Evolutionary conservation across 2,329 filamentous ascomycete genomes (phyloP).

Genomic region (Sporothrix phasma): DNA sequence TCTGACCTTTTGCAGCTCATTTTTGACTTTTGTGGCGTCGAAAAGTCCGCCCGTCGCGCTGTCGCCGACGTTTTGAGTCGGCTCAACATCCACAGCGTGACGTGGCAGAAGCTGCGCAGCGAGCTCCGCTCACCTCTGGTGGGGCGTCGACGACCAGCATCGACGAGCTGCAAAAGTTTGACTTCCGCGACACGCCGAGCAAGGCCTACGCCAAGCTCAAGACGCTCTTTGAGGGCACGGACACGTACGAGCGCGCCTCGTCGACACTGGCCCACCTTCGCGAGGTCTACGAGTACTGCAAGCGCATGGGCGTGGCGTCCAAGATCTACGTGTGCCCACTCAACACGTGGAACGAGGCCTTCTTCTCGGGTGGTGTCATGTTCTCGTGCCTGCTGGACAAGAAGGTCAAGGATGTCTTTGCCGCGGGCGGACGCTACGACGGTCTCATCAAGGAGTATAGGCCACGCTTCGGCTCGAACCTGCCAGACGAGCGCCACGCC

Average conservation of each 20-base stretch:
- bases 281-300: slow-evolving; percentile 66
- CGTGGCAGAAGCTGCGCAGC: slow-evolving; percentile 72
- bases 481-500: slow-evolving; percentile 60
- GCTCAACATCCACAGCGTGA: slow-evolving; percentile 69
- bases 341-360: slow-evolving; percentile 81
- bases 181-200: slow-evolving; percentile 60
- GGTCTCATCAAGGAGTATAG: slow-evolving; percentile 75
- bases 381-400: slow-evolving; percentile 87
- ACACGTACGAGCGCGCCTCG: slow-evolving; percentile 64
- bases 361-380: slow-evolving; percentile 75
- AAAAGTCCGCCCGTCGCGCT: slow-evolving; percentile 52
- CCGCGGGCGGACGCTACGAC: slow-evolving; percentile 90
- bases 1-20: slow-evolving; percentile 76
- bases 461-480: slow-evolving; percentile 51
- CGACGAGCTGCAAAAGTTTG: slow-evolving; percentile 81
- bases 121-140: slow-evolving; percentile 74
- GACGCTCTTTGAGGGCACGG: slow-evolving; percentile 50
- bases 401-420: slow-evolving; percentile 76
- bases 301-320: slow-evolving; percentile 61
- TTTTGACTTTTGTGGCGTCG: slow-evolving; percentile 83
- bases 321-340: slow-evolving; percentile 80
- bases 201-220: slow-evolving; percentile 51
- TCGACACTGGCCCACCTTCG: slow-evolving; percentile 70
- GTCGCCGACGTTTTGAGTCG: slow-evolving; percentile 80
- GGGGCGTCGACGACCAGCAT: slow-evolving; percentile 82